Conservation (phyloP, 768 basidiomycete species). For the Suillus alpinus region DNA sequence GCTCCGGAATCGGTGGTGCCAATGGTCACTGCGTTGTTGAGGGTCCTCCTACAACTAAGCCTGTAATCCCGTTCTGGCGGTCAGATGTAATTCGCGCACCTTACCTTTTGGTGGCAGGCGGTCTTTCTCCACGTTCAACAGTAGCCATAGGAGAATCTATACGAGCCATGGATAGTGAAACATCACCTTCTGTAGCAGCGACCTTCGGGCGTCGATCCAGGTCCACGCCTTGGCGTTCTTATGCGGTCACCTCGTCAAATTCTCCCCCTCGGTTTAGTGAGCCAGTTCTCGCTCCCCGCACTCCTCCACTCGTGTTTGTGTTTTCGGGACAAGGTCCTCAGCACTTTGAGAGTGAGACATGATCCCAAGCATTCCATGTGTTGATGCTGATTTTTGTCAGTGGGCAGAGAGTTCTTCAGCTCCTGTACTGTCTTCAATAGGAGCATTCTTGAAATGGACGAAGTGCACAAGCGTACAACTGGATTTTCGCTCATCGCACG, state of each 20-base stretch:
- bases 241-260: conserved; percentile 14
- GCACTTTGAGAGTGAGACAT: conserved; percentile 33
- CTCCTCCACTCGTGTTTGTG: conserved; percentile 34
- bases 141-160: conserved; percentile 5
- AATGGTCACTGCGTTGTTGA: conserved; percentile 43
- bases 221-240: conserved; percentile 33
- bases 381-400: conserved; percentile 14
- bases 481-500: conserved; percentile 36
- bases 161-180: background rate
- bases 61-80: background rate
- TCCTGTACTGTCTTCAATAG: conserved; percentile 35
- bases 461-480: conserved; percentile 24
- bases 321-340: conserved; percentile 42
- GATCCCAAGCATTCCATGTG: too few relatives aligned
- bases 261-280: conserved; percentile 19
- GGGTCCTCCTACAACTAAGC: conserved; percentile 17
- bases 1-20: conserved; percentile 44
- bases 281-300: conserved; percentile 26
- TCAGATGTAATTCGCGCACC: background rate
- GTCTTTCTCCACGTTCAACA: conserved; percentile 34
- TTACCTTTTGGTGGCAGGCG: conserved; percentile 24
- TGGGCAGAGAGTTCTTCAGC: conserved; percentile 37
- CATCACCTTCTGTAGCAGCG: background rate
- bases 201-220: conserved; percentile 27
- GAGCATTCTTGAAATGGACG: conserved; percentile 38